Evolutionary conservation across 805 yeast species (phyloP).

Genomic region (Myxozyma neotropica): DNA sequence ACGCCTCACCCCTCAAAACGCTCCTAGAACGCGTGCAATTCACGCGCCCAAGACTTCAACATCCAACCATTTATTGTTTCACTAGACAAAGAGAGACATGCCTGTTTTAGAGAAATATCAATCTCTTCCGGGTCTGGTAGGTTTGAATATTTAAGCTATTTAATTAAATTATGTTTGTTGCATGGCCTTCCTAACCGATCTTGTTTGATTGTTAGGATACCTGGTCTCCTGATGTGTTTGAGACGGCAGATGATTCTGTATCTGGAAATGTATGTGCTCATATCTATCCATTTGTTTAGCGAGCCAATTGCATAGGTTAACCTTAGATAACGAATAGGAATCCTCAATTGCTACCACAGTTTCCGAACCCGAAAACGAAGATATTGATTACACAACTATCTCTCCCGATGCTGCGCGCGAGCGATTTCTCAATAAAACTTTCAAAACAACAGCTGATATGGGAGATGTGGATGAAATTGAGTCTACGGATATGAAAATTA

Average conservation of each 20-base stretch:
- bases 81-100: conserved; percentile 3
- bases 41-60: not conserved
- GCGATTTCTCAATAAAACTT: conserved; percentile 21
- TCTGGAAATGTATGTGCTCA: not conserved
- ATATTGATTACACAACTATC: conserved; percentile 23
- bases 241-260: conserved; percentile 17
- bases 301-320: too few relatives aligned
- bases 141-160: too few relatives aligned
- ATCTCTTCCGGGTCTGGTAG: conserved; percentile 25
- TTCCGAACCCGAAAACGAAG: conserved; percentile 16
- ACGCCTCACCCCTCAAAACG: too few relatives aligned
- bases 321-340: not conserved
- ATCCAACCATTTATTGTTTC: not conserved
- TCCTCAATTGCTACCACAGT: not conserved
- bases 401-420: conserved; percentile 31
- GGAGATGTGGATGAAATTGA: conserved; percentile 5
- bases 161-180: too few relatives aligned
- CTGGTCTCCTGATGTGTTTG: conserved; percentile 32
- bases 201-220: conserved; percentile 22
- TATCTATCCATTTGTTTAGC: not conserved
- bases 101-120: conserved; percentile 22
- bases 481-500: conserved; percentile 17
- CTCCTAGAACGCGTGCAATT: not conserved
- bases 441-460: not conserved
- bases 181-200: too few relatives aligned